Percentiles rank a stretch among this genome's conserved stretches.
Conservation (phyloP, 192 early-diverging fungal species). For the Jimgerdemannia flammicorona region DNA sequence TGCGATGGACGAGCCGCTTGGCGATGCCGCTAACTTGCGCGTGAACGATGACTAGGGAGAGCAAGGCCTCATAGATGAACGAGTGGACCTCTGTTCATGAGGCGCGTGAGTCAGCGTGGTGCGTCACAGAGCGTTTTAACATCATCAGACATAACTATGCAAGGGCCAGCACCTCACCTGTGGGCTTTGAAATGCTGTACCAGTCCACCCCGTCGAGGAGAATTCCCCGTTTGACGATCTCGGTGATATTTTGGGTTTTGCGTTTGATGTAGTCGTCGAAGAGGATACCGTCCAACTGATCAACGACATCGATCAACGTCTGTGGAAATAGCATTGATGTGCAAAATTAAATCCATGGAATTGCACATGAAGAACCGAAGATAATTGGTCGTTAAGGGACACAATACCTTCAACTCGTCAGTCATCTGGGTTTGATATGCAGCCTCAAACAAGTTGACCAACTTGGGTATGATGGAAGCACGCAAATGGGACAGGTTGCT, state of each 20-base stretch:
- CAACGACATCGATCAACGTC: slow-evolving; percentile 65
- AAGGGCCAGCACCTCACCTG: slow-evolving; percentile 44
- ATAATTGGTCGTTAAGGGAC: background rate
- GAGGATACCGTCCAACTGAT: slow-evolving; percentile 77
- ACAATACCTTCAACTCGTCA: slow-evolving; percentile 53
- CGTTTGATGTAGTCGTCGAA: slow-evolving; percentile 86
- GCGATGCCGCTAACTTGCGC: slow-evolving; percentile 85
- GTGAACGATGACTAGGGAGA: slow-evolving; percentile 85
- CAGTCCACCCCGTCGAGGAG: slow-evolving; percentile 87
- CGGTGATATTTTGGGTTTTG: slow-evolving; percentile 59
- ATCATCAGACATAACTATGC: background rate
- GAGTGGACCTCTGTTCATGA: slow-evolving; percentile 79
- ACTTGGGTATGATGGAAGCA: slow-evolving; percentile 68
- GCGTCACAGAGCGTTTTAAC: background rate
- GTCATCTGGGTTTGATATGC: slow-evolving; percentile 59
- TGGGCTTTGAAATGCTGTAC: slow-evolving; percentile 67
- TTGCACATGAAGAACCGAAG: background rate
- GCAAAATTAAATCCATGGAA: background rate
- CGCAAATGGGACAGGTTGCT: slow-evolving; percentile 79
- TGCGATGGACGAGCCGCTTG: slow-evolving; percentile 70
- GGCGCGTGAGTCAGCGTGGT: background rate
- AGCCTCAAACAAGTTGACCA: slow-evolving; percentile 66
- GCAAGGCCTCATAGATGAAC: slow-evolving; percentile 82
- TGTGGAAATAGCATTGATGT: slow-evolving; percentile 13
- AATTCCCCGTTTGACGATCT: slow-evolving; percentile 77